Evolutionary conservation across 805 yeast species (phyloP).

Genomic region (Priceomyces medius): DNA sequence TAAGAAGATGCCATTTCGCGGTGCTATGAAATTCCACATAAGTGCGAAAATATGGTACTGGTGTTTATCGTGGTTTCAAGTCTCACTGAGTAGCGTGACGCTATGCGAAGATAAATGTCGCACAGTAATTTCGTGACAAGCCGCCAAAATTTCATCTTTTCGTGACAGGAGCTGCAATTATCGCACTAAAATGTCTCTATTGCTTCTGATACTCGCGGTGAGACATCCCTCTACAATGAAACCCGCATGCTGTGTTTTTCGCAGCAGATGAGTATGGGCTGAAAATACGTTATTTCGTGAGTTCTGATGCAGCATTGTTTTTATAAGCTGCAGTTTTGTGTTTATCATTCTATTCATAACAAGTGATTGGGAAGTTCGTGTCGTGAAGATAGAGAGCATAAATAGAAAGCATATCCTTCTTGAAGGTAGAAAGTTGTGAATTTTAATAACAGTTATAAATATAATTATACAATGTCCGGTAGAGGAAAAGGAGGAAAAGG

Average conservation of each 20-base stretch:
- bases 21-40: not conserved
- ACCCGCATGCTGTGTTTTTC: conserved; percentile 1
- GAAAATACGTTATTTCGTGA: not conserved
- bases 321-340: not conserved
- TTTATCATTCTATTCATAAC: not conserved
- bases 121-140: not conserved
- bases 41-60: not conserved
- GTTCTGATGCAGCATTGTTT: conserved; percentile 1
- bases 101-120: not conserved
- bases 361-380: not conserved
- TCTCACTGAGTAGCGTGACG: not conserved
- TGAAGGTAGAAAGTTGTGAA: not conserved
- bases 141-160: not conserved
- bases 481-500: conserved; percentile 99
- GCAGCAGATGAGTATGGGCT: not conserved
- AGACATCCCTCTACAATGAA: not conserved
- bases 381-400: not conserved
- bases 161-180: not conserved
- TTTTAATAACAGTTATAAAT: not conserved
- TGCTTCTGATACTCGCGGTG: not conserved
- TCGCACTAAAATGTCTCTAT: not conserved
- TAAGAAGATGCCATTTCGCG: not conserved
- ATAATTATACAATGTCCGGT: conserved; percentile 74
- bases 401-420: not conserved
- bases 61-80: not conserved